A percentile compares a stretch with the other conserved stretches of the same genome.
phyloP scores from a whole-genome alignment of 129 eudicot genomes.

The Rutidosis leptorrhynchoides region DNA sequence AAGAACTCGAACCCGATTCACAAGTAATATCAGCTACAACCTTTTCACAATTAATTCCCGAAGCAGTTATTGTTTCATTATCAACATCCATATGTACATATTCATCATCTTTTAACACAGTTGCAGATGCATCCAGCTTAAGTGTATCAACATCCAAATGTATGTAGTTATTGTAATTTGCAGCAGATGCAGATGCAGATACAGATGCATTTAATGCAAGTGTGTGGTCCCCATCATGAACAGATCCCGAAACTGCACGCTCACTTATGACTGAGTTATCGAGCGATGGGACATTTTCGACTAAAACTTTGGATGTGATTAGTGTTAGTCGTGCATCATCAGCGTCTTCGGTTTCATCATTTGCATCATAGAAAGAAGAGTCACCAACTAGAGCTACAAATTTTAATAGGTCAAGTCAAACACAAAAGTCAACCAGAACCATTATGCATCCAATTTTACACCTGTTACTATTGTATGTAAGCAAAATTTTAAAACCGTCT shows the following conservation, averaged over 20 bases:
- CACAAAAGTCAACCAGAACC: neutral
- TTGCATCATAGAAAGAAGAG: slow-evolving; percentile 29
- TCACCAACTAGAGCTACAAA: slow-evolving; percentile 15
- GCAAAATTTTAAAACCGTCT: no score
- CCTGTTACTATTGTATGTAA: no score
- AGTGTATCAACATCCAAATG: slow-evolving; percentile 9
- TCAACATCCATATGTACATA: slow-evolving; percentile 16
- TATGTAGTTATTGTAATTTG: slow-evolving; percentile 2
- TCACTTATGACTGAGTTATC: slow-evolving; percentile 16
- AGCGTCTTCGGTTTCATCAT: slow-evolving; percentile 19
- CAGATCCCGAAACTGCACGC: slow-evolving; percentile 6
- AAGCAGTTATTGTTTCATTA: neutral
- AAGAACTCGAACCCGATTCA: slow-evolving; percentile 24
- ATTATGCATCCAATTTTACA: no score
- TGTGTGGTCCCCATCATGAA: slow-evolving; percentile 8
- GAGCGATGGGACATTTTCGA: slow-evolving; percentile 21
- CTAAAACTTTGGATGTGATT: no score
- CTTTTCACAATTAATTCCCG: slow-evolving; percentile 21
- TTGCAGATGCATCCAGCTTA: slow-evolving; percentile 24
- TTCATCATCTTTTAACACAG: neutral
- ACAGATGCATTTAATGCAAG: slow-evolving; percentile 24
- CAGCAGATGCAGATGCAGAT: slow-evolving; percentile 4
- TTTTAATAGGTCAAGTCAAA: slow-evolving; percentile 1
- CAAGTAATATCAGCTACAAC: slow-evolving; percentile 15
- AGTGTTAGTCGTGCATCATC: no score